phyloP scores from a whole-genome alignment of 176 grass and related monocot species.

The Carex scoparia region DNA sequence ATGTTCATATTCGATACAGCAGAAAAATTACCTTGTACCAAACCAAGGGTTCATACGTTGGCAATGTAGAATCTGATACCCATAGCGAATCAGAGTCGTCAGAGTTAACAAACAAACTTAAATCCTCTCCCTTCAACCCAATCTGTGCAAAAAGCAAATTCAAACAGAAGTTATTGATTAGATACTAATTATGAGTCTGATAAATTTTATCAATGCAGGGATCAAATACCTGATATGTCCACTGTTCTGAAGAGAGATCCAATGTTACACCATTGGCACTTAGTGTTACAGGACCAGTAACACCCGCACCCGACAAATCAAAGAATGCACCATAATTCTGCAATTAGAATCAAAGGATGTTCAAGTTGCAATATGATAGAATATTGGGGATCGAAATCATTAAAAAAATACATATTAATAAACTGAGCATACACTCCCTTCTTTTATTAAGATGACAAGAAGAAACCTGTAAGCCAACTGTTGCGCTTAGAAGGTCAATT shows the following conservation, averaged over 20 bases:
- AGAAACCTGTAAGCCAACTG: slow-evolving; percentile 83
- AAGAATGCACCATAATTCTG: slow-evolving; percentile 99
- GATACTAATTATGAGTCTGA: neutral
- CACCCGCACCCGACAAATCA: slow-evolving; percentile 78
- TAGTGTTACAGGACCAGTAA: slow-evolving; percentile 85
- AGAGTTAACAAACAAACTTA: slow-evolving; percentile 52
- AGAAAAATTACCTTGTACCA: slow-evolving; percentile 83
- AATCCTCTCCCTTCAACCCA: slow-evolving; percentile 76
- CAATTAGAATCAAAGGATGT: neutral
- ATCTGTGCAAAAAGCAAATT: slow-evolving; percentile 31
- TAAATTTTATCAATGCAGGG: neutral
- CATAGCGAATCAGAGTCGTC: slow-evolving; percentile 48
- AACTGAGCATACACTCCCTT: neutral
- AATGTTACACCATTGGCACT: slow-evolving; percentile 46
- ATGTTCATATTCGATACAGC: neutral
- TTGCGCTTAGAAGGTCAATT: slow-evolving; percentile 91
- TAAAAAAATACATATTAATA: neutral
- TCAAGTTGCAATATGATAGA: slow-evolving; percentile 8
- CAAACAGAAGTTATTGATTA: neutral
- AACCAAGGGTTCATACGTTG: slow-evolving; percentile 66
- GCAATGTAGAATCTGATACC: slow-evolving; percentile 60
- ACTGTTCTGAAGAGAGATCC: slow-evolving; percentile 63
- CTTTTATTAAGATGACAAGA: neutral
- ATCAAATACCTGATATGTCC: slow-evolving; percentile 83
- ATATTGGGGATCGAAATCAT: neutral